A percentile compares a stretch with the other conserved stretches of the same genome.
Evolutionary conservation across 257 asterid genomes (phyloP).

Genomic region (Lavandula angustifolia): DNA sequence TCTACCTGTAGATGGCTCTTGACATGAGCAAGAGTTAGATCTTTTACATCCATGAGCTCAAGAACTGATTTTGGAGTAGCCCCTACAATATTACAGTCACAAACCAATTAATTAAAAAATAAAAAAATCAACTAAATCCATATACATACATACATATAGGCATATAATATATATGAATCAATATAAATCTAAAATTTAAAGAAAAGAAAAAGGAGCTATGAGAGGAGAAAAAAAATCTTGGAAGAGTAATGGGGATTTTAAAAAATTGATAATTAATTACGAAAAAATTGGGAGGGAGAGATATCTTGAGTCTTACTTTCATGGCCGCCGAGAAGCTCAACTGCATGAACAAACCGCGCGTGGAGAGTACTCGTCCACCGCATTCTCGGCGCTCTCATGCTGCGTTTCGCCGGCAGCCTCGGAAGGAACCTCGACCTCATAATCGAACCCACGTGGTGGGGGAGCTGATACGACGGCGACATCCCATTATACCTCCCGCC

Average conservation of each 20-base stretch:
- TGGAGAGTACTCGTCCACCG: conserved; percentile 91
- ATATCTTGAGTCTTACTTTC: conserved; percentile 52
- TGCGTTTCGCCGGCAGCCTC: conserved; percentile 57
- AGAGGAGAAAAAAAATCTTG: no score
- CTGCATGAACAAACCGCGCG: conserved; percentile 91
- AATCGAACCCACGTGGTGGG: conserved; percentile 48
- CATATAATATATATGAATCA: not conserved
- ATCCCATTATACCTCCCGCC: conserved; percentile 30
- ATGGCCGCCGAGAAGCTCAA: conserved; percentile 97
- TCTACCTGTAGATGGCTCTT: conserved; percentile 96
- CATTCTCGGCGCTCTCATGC: conserved; percentile 93
- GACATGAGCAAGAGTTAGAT: conserved; percentile 94
- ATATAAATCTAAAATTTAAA: not conserved
- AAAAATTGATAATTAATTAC: no score
- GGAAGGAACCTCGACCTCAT: conserved; percentile 69
- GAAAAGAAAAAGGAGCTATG: not conserved
- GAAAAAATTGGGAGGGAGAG: not conserved
- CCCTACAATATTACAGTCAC: conserved; percentile 49
- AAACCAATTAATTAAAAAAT: not conserved
- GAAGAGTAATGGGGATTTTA: no score
- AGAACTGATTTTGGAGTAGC: conserved; percentile 94
- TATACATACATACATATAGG: no score
- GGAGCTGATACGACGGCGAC: conserved; percentile 29
- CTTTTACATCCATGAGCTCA: conserved; percentile 98
- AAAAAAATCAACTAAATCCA: no score